These are phyloP conservation scores for Ensete ventricosum DNA, from an alignment of 176 grass and related monocot species.

Conservation along the genomic window DNA sequence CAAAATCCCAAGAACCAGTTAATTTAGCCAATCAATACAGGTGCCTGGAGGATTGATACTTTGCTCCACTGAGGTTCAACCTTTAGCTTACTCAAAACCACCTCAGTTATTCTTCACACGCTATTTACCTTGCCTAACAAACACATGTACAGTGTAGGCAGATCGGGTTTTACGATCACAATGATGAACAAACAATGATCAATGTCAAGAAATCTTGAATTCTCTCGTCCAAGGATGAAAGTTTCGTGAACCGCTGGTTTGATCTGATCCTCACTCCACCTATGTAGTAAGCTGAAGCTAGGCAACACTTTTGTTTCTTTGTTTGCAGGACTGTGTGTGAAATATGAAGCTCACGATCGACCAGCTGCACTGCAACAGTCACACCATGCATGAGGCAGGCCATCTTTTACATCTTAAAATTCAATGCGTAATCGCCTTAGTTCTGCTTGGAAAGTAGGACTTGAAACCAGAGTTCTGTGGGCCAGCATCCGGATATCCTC, in stretches of 20 bases:
- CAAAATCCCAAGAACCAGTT: not conserved
- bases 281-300: not conserved
- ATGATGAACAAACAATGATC: not conserved
- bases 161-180: not conserved
- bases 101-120: not conserved
- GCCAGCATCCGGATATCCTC: slow-evolving; percentile 89
- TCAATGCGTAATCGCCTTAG: slow-evolving; percentile 78
- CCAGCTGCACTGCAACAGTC: not conserved
- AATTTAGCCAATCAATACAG: not conserved
- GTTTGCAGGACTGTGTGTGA: not conserved
- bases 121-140: not conserved
- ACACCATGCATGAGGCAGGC: not conserved
- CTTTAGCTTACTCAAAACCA: not conserved
- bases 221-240: not conserved
- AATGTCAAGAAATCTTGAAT: not conserved
- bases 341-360: not conserved
- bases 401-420: slow-evolving; percentile 27
- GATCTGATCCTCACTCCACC: not conserved
- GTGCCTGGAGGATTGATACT: not conserved
- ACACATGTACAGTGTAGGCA: not conserved
- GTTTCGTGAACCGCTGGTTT: not conserved
- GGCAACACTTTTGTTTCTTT: not conserved
- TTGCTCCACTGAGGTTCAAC: not conserved
- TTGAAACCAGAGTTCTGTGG: slow-evolving; percentile 68
- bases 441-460: slow-evolving; percentile 74